Evolutionary conservation across 2,329 filamentous ascomycete genomes (phyloP), one percentile per base, ranked within the genome.

Genomic region (Fusarium kyushuense): DNA sequence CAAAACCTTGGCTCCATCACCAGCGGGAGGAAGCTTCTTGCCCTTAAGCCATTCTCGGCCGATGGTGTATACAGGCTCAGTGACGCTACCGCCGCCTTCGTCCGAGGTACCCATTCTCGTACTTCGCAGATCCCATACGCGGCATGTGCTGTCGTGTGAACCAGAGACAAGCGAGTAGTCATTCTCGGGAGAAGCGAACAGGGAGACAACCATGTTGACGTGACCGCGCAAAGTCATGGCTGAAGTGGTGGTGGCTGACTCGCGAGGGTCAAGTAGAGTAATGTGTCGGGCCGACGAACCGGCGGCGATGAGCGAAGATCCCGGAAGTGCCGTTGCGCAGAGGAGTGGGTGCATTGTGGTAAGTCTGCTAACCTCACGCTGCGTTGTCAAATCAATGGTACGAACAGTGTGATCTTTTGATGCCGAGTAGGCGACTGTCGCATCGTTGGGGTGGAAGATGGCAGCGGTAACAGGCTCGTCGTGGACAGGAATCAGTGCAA

Each of bases 211-310:
- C 81, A 87, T 87, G 81, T 97, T 97, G 62, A 89, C 89, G 81
- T 98, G 95, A 1, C 95, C 95, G 33, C 93, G 88, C 21, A 97
- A 87, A n/a, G 93, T 97, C 89, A 97, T 92, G 40, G 93, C 92
- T 13, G 91, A 89, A 25, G 95, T 92, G 2, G 89, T 87, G 2
- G 89, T 87, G 5, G 93, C 91, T 5, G 90, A 91, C 30, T 88
- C 90, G 54, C 96, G 89, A 5, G 95, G 95, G 78, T 99, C 96
- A 70, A 98, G 88, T n/a, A 99, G 86, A 1, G 93, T 95, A 76
- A 99, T 92, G 80, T 97, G 93, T 57, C 94, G 87, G 23, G 93
- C 92, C 17, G 90, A 90, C 3, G 93, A 97, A 61, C 94, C 96
- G 23, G 93, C 91, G 4, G 88, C 88, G 56, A 90, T 79, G 25